A percentile compares a stretch with the other conserved stretches of the same genome.
Conservation (phyloP, 345 rosid genomes). For the Jatropha curcas region DNA sequence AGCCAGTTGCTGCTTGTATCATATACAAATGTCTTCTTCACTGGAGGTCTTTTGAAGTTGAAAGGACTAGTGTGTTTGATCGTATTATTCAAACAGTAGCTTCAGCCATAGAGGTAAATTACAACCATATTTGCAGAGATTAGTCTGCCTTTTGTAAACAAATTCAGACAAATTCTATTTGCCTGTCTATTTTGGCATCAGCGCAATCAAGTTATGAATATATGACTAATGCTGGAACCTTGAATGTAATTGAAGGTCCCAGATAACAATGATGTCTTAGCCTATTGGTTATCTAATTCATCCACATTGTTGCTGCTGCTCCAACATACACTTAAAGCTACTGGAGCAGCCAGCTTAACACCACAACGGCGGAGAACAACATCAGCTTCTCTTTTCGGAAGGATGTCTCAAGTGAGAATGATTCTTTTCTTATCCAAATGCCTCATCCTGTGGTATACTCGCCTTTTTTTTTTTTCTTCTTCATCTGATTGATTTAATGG, state of each 20-base stretch:
- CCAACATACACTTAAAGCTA: slow-evolving; percentile 95
- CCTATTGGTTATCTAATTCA: slow-evolving; percentile 96
- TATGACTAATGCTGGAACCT: slow-evolving; percentile 30
- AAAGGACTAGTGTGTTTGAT: slow-evolving; percentile 90
- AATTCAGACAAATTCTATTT: not conserved
- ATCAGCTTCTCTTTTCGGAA: slow-evolving; percentile 89
- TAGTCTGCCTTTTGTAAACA: not conserved
- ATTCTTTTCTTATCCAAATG: not conserved
- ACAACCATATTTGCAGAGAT: not conserved
- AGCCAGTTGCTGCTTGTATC: slow-evolving; percentile 95
- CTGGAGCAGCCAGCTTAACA: slow-evolving; percentile 96
- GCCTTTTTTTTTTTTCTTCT: slow-evolving; percentile 1
- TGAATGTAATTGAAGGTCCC: slow-evolving; percentile 57
- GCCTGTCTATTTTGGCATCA: slow-evolving; percentile 12
- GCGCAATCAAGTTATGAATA: slow-evolving; percentile 11
- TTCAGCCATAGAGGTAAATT: slow-evolving; percentile 72
- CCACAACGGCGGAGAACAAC: slow-evolving; percentile 94
- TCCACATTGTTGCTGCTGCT: slow-evolving; percentile 80
- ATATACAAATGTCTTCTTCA: slow-evolving; percentile 94
- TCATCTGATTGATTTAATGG: slow-evolving; percentile 21
- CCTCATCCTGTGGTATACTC: slow-evolving; percentile 5
- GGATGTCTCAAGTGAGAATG: slow-evolving; percentile 91
- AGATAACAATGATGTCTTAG: slow-evolving; percentile 74
- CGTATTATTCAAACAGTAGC: slow-evolving; percentile 96
- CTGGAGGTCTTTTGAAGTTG: slow-evolving; percentile 99